Base-by-base conservation (phyloP, 1,139 yeast species). In the Cylindricascospora bacillispora region DNA sequence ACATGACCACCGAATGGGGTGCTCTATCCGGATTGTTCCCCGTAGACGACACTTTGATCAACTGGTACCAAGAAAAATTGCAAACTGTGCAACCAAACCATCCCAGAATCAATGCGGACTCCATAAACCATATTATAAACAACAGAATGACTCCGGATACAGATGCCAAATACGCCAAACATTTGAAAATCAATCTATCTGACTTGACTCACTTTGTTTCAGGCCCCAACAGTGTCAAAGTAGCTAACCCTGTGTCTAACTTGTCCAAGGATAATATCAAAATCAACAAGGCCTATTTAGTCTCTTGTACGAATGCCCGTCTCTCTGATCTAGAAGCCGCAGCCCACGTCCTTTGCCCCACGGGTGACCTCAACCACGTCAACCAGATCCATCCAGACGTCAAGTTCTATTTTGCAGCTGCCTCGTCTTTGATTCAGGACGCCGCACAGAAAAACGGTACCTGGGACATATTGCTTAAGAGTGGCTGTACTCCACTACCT, bases 1-100 rank as follows among this genome's bases (percentile, higher is more conserved):
- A 89, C 54, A 89, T 89, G 99, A 89, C 98, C 30, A 89, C 99
- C 24, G 99, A 89, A 59, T 89, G 99, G 99, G 99, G 99, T 46
- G 98, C 99, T 1, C 65, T 89, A 11, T 80, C 95, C 4, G 99
- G 99, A 26, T 62, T 89, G 37, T 89, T 89, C 71, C 97, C 99
- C 4, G 85, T 89, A 13, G 99, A 89, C 54, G 63, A 70, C 15
- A 73, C 73, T 12, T 63, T 85, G 44, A 57, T 85, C 26, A 63
- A 76, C 33, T 89, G 86, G 75, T 89, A 89, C 60, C 64, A 41
- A 28, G 57, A 71, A 29, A 67, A 95, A 48, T 52, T 83, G 33
- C 41, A 59, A 18, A 65, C 68, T 41, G 64, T 85, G 31, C 85
- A 86, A 15, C 75, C 73, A 44, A 77, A 81, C 30, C 98, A 89